Evolutionary conservation across 331 rosid genomes (phyloP), one percentile per base, ranked within the genome.

Genomic region (Cucumis variabilis): DNA sequence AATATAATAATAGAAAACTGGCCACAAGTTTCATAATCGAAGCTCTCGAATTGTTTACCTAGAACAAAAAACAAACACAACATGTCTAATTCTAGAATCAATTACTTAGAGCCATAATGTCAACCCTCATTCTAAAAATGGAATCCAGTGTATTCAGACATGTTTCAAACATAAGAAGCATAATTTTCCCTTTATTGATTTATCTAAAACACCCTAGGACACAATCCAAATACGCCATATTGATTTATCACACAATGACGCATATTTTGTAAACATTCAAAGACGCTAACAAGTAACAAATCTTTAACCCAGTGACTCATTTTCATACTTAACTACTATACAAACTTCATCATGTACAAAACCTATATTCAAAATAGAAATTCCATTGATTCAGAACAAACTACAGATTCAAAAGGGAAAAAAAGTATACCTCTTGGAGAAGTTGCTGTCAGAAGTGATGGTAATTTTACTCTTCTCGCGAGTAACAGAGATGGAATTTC

Each of bases 391-490:
- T 5, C 7, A 50, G 23, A 48, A 77, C 28, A 74, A 74, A 21
- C 12, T 7, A 48, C 6, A 13, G 21, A 76, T 76, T n/a, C 0
- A 24, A 76, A 15, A 6, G 28, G 21, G 19, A 2, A 11, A 11
- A 44, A 28, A 55, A 30, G 1, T 55, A 33, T 93, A 94, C 99
- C 98, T 76, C 91, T 94, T 96, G 63, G 99, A 96, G 90, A 96
- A 96, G 89, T 90, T 92, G 33, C 91, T 90, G 89, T 96, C 97
- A 41, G 99, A 93, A 27, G 94, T 92, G 62, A 96, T 96, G 1
- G 93, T 90, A 62, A 96, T 94, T 89, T 96, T 94, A 89, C 87
- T 90, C 90, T 94, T 94, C 55, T 96, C 97, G 17, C 98, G 94
- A 20, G 92, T 73, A 25, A 96, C 95, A n/a, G 92, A 79, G 73